Conservation (phyloP, 441 rosid species). For the Dalechampia spathulata region DNA sequence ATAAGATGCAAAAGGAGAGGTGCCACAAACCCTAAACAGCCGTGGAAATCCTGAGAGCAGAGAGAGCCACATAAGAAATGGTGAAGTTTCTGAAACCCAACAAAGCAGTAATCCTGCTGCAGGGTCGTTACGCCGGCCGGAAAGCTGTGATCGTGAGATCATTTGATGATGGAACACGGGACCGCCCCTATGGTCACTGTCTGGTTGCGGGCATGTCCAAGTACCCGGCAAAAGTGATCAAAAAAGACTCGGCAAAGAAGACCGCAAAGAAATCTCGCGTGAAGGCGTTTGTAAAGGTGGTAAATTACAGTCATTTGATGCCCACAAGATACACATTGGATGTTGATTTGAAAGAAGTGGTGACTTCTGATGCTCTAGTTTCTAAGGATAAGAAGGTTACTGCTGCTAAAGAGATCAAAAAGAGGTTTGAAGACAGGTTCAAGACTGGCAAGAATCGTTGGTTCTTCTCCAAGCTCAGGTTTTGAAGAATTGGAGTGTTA, state of each 20-base stretch:
- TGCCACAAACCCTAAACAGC: background rate
- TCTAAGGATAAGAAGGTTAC: slow-evolving; percentile 48
- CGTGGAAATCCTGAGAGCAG: too few relatives aligned
- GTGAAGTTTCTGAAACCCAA: slow-evolving; percentile 52
- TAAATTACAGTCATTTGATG: slow-evolving; percentile 57
- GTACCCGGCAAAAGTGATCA: slow-evolving; percentile 55
- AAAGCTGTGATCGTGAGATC: slow-evolving; percentile 48
- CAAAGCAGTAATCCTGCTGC: slow-evolving; percentile 53
- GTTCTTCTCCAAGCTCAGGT: too few relatives aligned
- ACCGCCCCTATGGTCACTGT: slow-evolving; percentile 51
- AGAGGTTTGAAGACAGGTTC: slow-evolving; percentile 50
- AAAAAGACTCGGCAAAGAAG: slow-evolving; percentile 57
- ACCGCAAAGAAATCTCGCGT: slow-evolving; percentile 58
- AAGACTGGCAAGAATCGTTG: too few relatives aligned
- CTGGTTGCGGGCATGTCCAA: slow-evolving; percentile 55
- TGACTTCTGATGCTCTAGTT: slow-evolving; percentile 31
- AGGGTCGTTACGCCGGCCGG: slow-evolving; percentile 54
- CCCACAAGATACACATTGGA: slow-evolving; percentile 60
- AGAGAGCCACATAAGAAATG: slow-evolving; percentile 34
- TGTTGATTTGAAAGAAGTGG: slow-evolving; percentile 51
- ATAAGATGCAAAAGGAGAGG: background rate
- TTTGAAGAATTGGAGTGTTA: too few relatives aligned
- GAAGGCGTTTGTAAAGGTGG: slow-evolving; percentile 49
- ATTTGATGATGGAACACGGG: slow-evolving; percentile 53
- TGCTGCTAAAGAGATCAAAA: slow-evolving; percentile 39